Conservation (phyloP, 2,329 filamentous ascomycete species). For the Diaporthe ampelina region DNA sequence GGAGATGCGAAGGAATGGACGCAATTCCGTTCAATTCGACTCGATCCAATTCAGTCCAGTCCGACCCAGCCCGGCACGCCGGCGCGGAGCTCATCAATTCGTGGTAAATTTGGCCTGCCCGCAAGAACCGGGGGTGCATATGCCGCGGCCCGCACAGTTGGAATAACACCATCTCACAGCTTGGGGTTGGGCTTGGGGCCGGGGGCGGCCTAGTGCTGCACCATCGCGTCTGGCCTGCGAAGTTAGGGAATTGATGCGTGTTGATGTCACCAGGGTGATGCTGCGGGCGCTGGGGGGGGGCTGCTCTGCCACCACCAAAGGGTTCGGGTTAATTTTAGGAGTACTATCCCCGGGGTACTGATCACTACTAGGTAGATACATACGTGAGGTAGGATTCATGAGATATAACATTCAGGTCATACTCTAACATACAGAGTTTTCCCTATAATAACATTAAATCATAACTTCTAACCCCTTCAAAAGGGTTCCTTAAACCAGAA, state of each 20-base stretch:
- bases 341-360: too few species aligned
- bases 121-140: not conserved
- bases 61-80: slow-evolving; percentile 9
- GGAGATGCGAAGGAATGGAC: slow-evolving; percentile 18
- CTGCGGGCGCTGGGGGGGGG: not conserved
- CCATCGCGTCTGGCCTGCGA: slow-evolving; percentile 1
- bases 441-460: too few species aligned
- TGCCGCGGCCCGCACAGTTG: slow-evolving; percentile 28
- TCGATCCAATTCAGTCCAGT: slow-evolving; percentile 13
- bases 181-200: not conserved
- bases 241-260: not conserved
- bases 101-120: slow-evolving; percentile 27
- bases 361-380: not conserved
- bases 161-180: not conserved
- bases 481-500: too few species aligned
- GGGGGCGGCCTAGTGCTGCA: too few species aligned
- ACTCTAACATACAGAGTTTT: too few species aligned
- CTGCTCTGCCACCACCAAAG: not conserved
- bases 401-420: too few species aligned
- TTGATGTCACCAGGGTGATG: slow-evolving; percentile 19
- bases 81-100: slow-evolving; percentile 32
- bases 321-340: not conserved
- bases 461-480: too few species aligned
- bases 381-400: too few species aligned
- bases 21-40: slow-evolving; percentile 12